phyloP scores from a whole-genome alignment of 2,329 filamentous ascomycete genomes.

The Ophiostoma angusticollis region DNA sequence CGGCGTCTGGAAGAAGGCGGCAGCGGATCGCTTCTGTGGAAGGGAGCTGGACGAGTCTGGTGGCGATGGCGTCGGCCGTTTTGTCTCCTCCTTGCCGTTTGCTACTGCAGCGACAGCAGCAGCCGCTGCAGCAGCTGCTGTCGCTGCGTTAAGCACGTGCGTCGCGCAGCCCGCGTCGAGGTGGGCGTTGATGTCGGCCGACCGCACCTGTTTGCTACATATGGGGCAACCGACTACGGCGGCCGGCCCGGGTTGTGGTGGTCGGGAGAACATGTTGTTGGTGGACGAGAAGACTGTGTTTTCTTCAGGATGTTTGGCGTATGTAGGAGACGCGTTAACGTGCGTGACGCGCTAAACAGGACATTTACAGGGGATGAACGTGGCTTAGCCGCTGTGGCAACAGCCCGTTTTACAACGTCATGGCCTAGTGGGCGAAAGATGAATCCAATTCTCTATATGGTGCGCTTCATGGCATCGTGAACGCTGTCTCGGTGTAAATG shows the following conservation, averaged over 20 bases:
- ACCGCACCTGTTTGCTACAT: conserved; percentile 60
- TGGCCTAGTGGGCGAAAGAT: too few relatives aligned
- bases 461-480: too few relatives aligned
- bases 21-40: conserved; percentile 39
- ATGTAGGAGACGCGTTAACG: too few relatives aligned
- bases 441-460: too few relatives aligned
- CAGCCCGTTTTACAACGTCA: too few relatives aligned
- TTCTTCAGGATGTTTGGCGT: too few relatives aligned
- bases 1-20: conserved; percentile 50
- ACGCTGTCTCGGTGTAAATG: too few relatives aligned
- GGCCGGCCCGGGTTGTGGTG: neutral
- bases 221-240: conserved; percentile 63
- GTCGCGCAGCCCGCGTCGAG: conserved; percentile 71
- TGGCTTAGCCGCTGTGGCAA: too few relatives aligned
- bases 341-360: too few relatives aligned
- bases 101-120: conserved; percentile 20
- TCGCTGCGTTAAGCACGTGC: conserved; percentile 38
- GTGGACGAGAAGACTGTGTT: too few relatives aligned
- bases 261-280: conserved; percentile 6
- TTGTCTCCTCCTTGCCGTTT: conserved; percentile 11
- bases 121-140: conserved; percentile 14
- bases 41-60: conserved; percentile 18
- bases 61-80: conserved; percentile 21
- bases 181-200: conserved; percentile 73
- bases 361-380: too few relatives aligned